Evolutionary conservation across 768 basidiomycete genomes (phyloP), one percentile per base, ranked within the genome.

Genomic region (Cyathus striatus): DNA sequence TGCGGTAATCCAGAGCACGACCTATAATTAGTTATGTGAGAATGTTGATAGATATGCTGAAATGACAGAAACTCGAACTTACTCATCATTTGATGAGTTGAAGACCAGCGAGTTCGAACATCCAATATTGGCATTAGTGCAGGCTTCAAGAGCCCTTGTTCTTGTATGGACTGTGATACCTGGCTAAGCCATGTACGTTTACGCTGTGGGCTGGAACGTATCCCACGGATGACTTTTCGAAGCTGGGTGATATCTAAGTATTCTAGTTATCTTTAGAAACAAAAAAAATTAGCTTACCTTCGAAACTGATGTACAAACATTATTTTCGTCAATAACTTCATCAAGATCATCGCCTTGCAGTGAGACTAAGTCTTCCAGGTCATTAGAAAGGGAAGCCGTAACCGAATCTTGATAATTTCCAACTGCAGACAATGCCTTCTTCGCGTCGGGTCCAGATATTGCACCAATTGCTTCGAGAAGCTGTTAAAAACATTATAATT

Each of bases 1-100:
- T n/a, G 5, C 45, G 36, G 39, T 47, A 59, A 3, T 50, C 42
- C 13, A 62, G 18, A 9, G 62, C 59, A 22, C 55, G 57, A 14
- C 47, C 61, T 64, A 39, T 9, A 41, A 18, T 43, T 17, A 41
- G 16, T 23, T 23, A 36, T n/a, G 12, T 10, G 24, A 22, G 41
- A 7, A 23, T 45, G 20, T 13, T 21, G 35, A 5, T 23, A 39
- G 9, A 30, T 30, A 9, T 30, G 27, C 27, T n/a, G n/a, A 9
- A 43, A 9, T 42, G 7, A 24, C 18, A 46, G 42, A 24, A 14
- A 13, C 14, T 9, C 18, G 3, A 18, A 49, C 57, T 23, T 42
- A 65, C 57, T 44, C 6, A 65, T 51, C 62, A 65, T 64, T 18
- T 59, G 51, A 41, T 62, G 56, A 18, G 62, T 62, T n/a, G 62